Evolutionary conservation across 2,329 filamentous ascomycete genomes (phyloP), one percentile per base, ranked within the genome.

Genomic region (Stemphylium beticola): DNA sequence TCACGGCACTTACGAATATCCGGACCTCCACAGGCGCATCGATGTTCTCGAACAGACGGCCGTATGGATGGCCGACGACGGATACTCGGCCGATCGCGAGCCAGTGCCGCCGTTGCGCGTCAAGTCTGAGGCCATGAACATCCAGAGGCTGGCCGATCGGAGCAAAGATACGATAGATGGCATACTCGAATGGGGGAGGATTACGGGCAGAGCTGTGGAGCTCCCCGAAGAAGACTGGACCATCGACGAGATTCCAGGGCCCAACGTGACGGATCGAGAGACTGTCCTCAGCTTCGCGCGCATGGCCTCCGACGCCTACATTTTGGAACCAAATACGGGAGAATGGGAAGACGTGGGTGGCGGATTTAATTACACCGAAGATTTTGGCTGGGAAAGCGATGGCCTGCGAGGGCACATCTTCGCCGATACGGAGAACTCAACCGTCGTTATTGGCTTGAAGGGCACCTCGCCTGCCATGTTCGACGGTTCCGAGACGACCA

Each of bases 401-500:
- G 93, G 93, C 2, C 82, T 98, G 22, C 87, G 93, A 51, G 95
- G 95, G 2, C 95, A 99, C 74, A 87, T 99, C 51, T 98, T 93
- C 77, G 89, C 90, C 14, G 92, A 98, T 68, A 86, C 92, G 66
- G 85, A 79, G 34, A 97, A 98, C 74, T 85, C 85, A 32, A 98
- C 93, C 1, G 83, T 98, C 48, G 87, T 98, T 37, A 95, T 98
- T 61, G 93, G 92, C 4, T 78, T 99, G 52, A 99, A 99, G 77
- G 95, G 93, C 49, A 97, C 93, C 0, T 91, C 78, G 8, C 86
- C 89, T 2, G 93, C 95, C 11, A 87, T 98, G 3, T 98, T 97
- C 71, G 93, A 98, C 74, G 95, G 95, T n/a, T 90, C 93, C 33
- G 93, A 93, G 46, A 98, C 95, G 1, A 98, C 93, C 0, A 96